Percentiles rank a stretch among this genome's conserved stretches.
These are phyloP conservation scores for Pseudomonodictys pantanalensis DNA, from an alignment of 495 filamentous ascomycete genomes.

Conservation along the genomic window DNA sequence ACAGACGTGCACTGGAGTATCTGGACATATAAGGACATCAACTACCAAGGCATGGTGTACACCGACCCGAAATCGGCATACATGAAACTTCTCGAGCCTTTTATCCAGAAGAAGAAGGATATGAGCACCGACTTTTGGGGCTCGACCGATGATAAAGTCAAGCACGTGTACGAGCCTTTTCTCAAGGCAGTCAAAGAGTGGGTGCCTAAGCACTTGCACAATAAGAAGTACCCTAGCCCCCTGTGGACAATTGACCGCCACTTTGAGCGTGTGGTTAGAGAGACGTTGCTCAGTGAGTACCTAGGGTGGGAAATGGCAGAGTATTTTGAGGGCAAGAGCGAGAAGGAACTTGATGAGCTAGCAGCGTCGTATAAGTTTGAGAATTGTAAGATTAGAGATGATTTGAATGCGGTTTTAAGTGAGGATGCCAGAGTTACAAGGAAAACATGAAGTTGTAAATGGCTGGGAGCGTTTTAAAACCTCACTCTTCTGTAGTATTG, in stretches of 20 bases:
- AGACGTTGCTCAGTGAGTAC: not conserved
- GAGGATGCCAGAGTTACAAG: too few relatives aligned
- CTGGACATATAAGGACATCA: conserved; percentile 67
- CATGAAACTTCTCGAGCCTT: conserved; percentile 46
- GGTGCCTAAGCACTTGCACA: not conserved
- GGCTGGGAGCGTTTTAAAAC: too few relatives aligned
- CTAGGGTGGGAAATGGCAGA: not conserved
- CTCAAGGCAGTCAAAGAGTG: not conserved
- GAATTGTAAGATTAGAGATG: not conserved
- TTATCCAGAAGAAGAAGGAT: not conserved
- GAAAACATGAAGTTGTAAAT: too few relatives aligned
- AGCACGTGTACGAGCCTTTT: not conserved
- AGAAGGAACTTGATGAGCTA: not conserved
- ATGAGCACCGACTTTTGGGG: not conserved
- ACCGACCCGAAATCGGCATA: conserved; percentile 49
- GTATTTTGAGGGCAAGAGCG: not conserved
- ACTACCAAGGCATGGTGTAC: conserved; percentile 62
- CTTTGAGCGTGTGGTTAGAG: not conserved
- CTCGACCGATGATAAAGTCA: not conserved
- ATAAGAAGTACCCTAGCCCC: not conserved
- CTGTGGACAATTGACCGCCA: not conserved
- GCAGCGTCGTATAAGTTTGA: not conserved
- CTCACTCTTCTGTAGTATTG: too few relatives aligned
- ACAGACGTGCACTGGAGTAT: conserved; percentile 59
- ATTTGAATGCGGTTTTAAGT: not conserved